Evolutionary conservation across 2,329 filamentous ascomycete genomes (phyloP).

Genomic region (Ceratocystiopsis brevicomis): DNA sequence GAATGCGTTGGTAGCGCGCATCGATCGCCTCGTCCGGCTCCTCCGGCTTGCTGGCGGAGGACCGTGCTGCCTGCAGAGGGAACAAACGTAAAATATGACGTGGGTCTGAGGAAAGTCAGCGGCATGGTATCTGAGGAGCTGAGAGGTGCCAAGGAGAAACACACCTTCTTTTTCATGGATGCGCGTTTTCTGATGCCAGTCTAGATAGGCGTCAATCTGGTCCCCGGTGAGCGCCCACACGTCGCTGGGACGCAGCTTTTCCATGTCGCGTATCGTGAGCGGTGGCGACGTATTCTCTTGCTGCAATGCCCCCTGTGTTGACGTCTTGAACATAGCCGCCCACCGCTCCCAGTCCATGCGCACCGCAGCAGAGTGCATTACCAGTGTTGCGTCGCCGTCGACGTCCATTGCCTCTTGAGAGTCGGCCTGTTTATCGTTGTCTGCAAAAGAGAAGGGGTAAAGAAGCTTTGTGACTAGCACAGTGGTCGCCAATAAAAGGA

Average conservation of each 20-base stretch:
- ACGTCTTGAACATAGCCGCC: slow-evolving; percentile 29
- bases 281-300: not conserved
- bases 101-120: not conserved
- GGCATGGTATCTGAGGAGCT: no score
- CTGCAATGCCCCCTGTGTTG: slow-evolving; percentile 1
- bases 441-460: slow-evolving; percentile 39
- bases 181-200: slow-evolving; percentile 57
- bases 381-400: slow-evolving; percentile 22
- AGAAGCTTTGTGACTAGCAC: slow-evolving; percentile 62
- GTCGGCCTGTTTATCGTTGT: no score
- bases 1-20: slow-evolving; percentile 1
- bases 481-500: slow-evolving; percentile 50
- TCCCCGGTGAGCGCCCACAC: slow-evolving; percentile 29
- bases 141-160: not conserved
- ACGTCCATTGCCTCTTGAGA: slow-evolving; percentile 3
- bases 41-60: slow-evolving; percentile 4
- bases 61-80: not conserved
- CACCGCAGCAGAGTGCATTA: slow-evolving; percentile 31
- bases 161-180: slow-evolving; percentile 7
- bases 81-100: slow-evolving; percentile 5
- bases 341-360: slow-evolving; percentile 56
- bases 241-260: slow-evolving; percentile 12
- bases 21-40: slow-evolving; percentile 6
- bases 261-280: slow-evolving; percentile 9
- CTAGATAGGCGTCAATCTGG: slow-evolving; percentile 56